Conservation (phyloP, 257 asterid species). For the Euphrasia confusa region DNA sequence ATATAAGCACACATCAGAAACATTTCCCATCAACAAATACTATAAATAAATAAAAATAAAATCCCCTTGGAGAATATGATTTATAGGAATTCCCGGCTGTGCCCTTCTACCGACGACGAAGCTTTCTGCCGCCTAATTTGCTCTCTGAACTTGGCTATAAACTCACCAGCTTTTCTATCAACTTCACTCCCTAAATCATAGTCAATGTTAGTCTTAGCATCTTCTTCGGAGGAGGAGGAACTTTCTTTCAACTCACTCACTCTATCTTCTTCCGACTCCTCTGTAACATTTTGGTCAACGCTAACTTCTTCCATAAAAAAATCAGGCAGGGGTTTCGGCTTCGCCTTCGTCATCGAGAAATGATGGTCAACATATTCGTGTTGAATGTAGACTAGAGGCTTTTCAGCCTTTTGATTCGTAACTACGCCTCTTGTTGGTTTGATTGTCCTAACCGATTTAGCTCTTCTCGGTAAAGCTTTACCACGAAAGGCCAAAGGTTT, state of each 20-base stretch:
- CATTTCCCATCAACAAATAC: not conserved
- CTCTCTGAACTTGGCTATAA: conserved; percentile 88
- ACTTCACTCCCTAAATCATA: conserved; percentile 76
- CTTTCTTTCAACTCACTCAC: conserved; percentile 32
- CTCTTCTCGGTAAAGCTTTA: conserved; percentile 43
- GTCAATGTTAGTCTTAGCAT: conserved; percentile 21
- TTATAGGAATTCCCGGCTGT: conserved; percentile 11
- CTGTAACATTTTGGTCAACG: conserved; percentile 24
- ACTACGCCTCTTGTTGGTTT: conserved; percentile 32
- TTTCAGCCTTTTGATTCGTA: conserved; percentile 29
- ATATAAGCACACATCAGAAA: not conserved
- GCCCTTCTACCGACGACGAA: conserved; percentile 33
- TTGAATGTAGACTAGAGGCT: conserved; percentile 18
- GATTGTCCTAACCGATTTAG: conserved; percentile 76
- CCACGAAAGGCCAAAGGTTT: conserved; percentile 32
- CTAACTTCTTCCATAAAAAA: conserved; percentile 26
- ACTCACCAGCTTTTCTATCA: conserved; percentile 89
- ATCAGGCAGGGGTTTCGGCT: conserved; percentile 34
- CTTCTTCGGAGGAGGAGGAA: conserved; percentile 44
- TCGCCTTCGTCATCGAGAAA: conserved; percentile 27
- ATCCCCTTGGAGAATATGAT: not conserved
- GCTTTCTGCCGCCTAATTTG: conserved; percentile 82
- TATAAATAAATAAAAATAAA: not conserved
- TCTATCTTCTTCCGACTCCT: conserved; percentile 27
- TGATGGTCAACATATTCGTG: conserved; percentile 21